Evolutionary conservation across 768 basidiomycete genomes (phyloP), one percentile per base, ranked within the genome.

Genomic region (Hericium coralloides): DNA sequence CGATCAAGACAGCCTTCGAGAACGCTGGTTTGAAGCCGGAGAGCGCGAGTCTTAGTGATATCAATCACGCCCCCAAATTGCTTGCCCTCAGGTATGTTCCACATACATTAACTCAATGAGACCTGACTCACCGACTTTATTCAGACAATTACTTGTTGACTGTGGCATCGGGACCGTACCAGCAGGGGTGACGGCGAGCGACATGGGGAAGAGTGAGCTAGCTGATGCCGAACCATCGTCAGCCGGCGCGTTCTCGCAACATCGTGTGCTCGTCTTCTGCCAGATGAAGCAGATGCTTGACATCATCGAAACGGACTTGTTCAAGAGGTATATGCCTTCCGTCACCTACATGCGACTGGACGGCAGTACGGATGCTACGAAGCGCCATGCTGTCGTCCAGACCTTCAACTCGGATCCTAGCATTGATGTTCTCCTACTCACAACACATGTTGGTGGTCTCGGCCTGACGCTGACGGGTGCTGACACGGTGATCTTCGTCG

Each of bases 201-300:
- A 91, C 49, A 67, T 77, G 10, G 76, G 79, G 20, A 89, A 91
- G 69, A 82, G 81, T 59, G 87, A 91, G 62, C 68, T 82, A 15
- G 79, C 79, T 37, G 85, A 90, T 58, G 75, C 79, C 0, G 74
- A 82, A 48, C 70, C 80, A 12, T 79, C 72, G 43, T 49, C 56
- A 12, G 18, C 61, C 6, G 81, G 81, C 23, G 71, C 76, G 26
- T 89, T 94, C 67, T 90, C 95, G 20, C 95, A 95, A 63, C 97
- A 99, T 68, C 91, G 97, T n/a, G 95, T 95, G 55, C 83, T 99
- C 61, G 95, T 99, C 64, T 99, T 99, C 74, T 98, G 95, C 66
- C 97, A 99, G 73, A 92, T 98, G 83, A 97, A 98, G 70, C 90
- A 92, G 69, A 99, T 98, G 97, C 80, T 99, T 52, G 92, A 99